phyloP scores from a whole-genome alignment of 164 flowering plant species.

The Magnolia changhungtana region DNA sequence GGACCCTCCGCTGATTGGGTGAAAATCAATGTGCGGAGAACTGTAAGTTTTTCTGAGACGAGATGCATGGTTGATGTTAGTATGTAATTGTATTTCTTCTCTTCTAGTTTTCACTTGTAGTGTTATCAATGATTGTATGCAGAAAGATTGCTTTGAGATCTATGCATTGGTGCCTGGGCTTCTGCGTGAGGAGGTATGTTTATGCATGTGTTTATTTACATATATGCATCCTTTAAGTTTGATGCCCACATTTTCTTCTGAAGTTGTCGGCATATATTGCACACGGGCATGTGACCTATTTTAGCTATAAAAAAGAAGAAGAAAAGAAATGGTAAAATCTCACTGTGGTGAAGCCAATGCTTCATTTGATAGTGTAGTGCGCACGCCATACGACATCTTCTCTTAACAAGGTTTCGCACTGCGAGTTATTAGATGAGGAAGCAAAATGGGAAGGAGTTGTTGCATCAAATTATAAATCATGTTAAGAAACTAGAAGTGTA shows the following conservation, averaged over 20 bases:
- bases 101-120: not conserved
- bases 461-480: too few relatives aligned
- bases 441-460: too few relatives aligned
- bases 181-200: slow-evolving; percentile 80
- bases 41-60: slow-evolving; percentile 43
- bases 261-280: not conserved
- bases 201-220: not conserved
- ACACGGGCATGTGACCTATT: not conserved
- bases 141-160: slow-evolving; percentile 95
- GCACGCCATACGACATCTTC: too few relatives aligned
- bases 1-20: slow-evolving; percentile 95
- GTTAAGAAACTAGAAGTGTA: too few relatives aligned
- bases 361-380: too few relatives aligned
- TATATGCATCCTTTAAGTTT: not conserved
- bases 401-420: too few relatives aligned
- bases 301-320: not conserved
- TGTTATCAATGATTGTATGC: slow-evolving; percentile 17
- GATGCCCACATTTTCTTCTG: too few relatives aligned
- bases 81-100: not conserved
- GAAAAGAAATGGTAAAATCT: too few relatives aligned
- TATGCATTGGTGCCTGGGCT: slow-evolving; percentile 98
- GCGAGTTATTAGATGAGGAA: too few relatives aligned
- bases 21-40: slow-evolving; percentile 75
- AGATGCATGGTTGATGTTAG: not conserved
- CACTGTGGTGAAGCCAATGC: too few relatives aligned